These are phyloP conservation scores for Aspergillus carbonarius DNA, from an alignment of 2,329 filamentous ascomycete genomes.

Conservation along the genomic window DNA sequence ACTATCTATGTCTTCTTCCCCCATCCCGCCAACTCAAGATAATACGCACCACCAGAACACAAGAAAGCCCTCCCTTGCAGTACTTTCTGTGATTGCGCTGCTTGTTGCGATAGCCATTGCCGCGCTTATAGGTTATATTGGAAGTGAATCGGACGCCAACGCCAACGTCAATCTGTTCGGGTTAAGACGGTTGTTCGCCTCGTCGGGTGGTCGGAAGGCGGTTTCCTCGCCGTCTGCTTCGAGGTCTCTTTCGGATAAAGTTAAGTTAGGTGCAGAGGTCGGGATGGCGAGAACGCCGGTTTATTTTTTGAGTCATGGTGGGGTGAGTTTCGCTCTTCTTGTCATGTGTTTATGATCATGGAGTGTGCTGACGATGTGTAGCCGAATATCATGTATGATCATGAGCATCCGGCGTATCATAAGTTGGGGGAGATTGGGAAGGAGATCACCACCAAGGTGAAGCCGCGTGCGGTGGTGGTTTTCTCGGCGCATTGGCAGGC, in stretches of 20 bases:
- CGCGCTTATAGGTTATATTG: not conserved
- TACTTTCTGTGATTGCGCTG: not conserved
- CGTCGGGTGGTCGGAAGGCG: not conserved
- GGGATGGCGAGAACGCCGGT: constrained; percentile 44
- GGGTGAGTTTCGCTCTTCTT: constrained; percentile 28
- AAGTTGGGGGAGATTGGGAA: constrained; percentile 64
- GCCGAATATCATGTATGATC: constrained; percentile 69
- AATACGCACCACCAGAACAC: not conserved
- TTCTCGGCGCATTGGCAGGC: constrained; percentile 79
- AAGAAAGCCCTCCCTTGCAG: not conserved
- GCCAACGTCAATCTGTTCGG: constrained; percentile 31
- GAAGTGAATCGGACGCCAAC: not conserved
- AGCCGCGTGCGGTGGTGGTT: constrained; percentile 70
- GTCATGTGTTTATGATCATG: not conserved
- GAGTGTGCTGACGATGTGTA: constrained; percentile 11
- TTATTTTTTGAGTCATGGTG: constrained; percentile 55
- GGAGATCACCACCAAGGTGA: constrained; percentile 69
- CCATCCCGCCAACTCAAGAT: not conserved
- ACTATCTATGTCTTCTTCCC: not conserved
- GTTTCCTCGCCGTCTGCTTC: not conserved
- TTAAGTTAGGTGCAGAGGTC: not conserved
- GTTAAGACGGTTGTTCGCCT: constrained; percentile 23
- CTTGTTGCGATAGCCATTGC: not conserved
- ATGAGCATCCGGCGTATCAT: constrained; percentile 64
- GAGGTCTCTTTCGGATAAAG: not conserved